Conservation (phyloP, 2,329 filamentous ascomycete species). For the Fusarium redolens region DNA sequence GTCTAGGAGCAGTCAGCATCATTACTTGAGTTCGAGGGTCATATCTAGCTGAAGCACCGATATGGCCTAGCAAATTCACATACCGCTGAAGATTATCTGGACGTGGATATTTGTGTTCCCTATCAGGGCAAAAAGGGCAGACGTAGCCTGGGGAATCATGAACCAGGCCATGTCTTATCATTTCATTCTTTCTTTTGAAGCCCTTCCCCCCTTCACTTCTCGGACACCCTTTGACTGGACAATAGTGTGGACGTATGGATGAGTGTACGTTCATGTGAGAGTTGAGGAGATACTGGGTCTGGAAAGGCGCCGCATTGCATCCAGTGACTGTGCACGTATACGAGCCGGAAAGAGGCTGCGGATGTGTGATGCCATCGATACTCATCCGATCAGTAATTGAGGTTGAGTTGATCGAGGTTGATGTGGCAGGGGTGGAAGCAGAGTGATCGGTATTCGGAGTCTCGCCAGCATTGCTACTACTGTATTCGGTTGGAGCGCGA, state of each 20-base stretch:
- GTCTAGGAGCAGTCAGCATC: slow-evolving; percentile 63
- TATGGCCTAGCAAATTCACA: slow-evolving; percentile 3
- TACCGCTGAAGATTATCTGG: slow-evolving; percentile 97
- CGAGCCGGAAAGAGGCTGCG: slow-evolving; percentile 59
- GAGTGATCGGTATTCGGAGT: slow-evolving; percentile 60
- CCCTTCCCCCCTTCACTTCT: slow-evolving; percentile 73
- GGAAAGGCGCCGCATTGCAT: slow-evolving; percentile 79
- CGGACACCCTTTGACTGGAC: slow-evolving; percentile 70
- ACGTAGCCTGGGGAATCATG: slow-evolving; percentile 95
- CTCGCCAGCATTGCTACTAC: slow-evolving; percentile 58
- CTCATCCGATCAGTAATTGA: slow-evolving; percentile 66
- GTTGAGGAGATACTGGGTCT: slow-evolving; percentile 81
- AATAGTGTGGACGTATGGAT: slow-evolving; percentile 73
- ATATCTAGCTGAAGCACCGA: not conserved
- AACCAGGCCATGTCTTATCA: slow-evolving; percentile 84
- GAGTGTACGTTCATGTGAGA: slow-evolving; percentile 82
- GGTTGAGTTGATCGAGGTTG: slow-evolving; percentile 33
- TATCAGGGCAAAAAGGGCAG: slow-evolving; percentile 93
- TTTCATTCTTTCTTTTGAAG: slow-evolving; percentile 79
- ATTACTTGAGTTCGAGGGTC: not conserved
- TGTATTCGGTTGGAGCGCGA: slow-evolving; percentile 56
- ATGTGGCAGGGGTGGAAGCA: slow-evolving; percentile 55
- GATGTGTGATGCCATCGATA: slow-evolving; percentile 67
- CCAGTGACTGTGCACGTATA: slow-evolving; percentile 71
- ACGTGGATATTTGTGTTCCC: slow-evolving; percentile 93